These are phyloP conservation scores for Xanthoconium stramineum DNA, from an alignment of 768 basidiomycete species.

Conservation along the genomic window DNA sequence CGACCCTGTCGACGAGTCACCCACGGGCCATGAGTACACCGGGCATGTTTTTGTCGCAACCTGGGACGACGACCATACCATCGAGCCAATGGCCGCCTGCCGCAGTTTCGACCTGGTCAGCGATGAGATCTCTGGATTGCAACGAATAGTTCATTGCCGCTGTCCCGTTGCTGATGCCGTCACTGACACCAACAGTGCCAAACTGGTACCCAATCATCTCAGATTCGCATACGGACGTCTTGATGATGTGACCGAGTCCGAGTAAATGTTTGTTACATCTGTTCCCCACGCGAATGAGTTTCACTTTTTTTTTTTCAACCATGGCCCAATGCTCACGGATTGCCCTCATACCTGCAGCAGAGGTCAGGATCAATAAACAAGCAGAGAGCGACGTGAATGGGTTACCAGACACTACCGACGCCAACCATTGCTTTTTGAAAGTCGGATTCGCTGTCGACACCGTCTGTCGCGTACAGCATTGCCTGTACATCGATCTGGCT, in stretches of 20 bases:
- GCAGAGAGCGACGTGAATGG: slow-evolving; percentile 11
- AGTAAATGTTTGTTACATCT: slow-evolving; percentile 97
- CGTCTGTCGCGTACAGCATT: slow-evolving; percentile 99
- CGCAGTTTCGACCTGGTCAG: slow-evolving; percentile 94
- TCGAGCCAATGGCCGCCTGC: slow-evolving; percentile 98
- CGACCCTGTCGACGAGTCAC: slow-evolving; percentile 29
- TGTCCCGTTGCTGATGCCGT: slow-evolving; percentile 98
- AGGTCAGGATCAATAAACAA: slow-evolving; percentile 12
- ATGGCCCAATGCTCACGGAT: slow-evolving; percentile 65
- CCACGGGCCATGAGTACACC: slow-evolving; percentile 94
- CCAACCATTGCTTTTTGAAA: slow-evolving; percentile 98
- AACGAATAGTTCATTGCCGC: slow-evolving; percentile 93
- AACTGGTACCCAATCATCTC: slow-evolving; percentile 94
- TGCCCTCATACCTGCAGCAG: slow-evolving; percentile 87
- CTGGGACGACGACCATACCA: slow-evolving; percentile 95
- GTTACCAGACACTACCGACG: slow-evolving; percentile 93
- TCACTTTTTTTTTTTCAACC: neutral
- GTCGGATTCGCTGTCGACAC: slow-evolving; percentile 74
- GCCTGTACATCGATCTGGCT: slow-evolving; percentile 50
- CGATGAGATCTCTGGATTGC: slow-evolving; percentile 95
- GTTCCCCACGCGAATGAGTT: slow-evolving; percentile 4
- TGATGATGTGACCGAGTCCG: slow-evolving; percentile 82
- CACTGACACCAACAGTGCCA: slow-evolving; percentile 95
- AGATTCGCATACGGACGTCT: slow-evolving; percentile 67
- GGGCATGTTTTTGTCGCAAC: slow-evolving; percentile 99